These are phyloP conservation scores for Trypanosoma vivax DNA, from an alignment of 208 protist genomes.

Conservation along the genomic window DNA sequence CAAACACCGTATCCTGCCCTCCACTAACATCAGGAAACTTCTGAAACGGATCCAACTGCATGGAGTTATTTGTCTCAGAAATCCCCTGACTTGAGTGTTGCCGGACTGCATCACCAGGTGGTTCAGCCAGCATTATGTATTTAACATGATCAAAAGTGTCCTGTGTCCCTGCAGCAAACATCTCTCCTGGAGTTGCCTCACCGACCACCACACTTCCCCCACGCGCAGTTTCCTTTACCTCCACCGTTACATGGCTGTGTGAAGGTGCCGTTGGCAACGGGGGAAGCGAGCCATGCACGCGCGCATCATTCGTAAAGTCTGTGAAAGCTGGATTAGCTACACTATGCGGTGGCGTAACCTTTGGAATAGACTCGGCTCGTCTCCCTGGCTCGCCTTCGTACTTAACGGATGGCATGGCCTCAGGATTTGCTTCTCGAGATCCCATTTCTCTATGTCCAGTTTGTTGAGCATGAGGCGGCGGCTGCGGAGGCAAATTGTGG, in stretches of 20 bases:
- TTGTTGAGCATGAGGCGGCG: no score
- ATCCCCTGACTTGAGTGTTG: neutral
- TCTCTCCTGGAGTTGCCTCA: neutral
- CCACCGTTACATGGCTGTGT: neutral
- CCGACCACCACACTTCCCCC: neutral
- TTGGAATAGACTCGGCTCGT: no score
- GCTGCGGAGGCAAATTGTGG: no score
- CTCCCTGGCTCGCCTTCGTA: no score
- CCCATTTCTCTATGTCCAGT: no score
- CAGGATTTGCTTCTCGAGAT: no score
- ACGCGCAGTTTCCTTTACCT: neutral
- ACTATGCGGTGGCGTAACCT: no score
- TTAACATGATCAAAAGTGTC: conserved; percentile 23
- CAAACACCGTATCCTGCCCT: neutral
- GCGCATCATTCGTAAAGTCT: neutral
- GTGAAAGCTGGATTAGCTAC: no score
- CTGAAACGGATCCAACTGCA: neutral
- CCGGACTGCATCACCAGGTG: neutral
- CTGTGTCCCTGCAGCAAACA: neutral
- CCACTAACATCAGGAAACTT: neutral
- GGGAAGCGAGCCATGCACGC: neutral
- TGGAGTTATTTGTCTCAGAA: neutral
- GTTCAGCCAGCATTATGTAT: conserved; percentile 20
- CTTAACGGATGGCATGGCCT: no score
- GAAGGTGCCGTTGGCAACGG: neutral